Conservation (phyloP, 2,329 filamentous ascomycete species). For the Epichloe uncinata region DNA sequence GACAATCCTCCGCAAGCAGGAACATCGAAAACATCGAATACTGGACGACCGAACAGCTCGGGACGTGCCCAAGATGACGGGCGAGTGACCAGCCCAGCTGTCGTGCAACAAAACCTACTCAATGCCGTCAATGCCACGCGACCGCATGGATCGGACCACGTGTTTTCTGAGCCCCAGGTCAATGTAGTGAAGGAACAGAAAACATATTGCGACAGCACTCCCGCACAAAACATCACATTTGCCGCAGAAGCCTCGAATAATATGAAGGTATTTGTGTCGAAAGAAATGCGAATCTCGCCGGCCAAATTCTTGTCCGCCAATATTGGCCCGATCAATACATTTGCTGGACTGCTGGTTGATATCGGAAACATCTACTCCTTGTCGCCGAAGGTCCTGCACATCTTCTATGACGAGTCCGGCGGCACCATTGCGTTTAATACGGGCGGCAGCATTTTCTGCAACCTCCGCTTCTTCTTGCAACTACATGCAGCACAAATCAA, state of each 20-base stretch:
- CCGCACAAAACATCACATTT: constrained; percentile 59
- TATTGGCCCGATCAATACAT: constrained; percentile 49
- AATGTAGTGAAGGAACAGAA: constrained; percentile 67
- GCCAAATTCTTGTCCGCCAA: constrained; percentile 46
- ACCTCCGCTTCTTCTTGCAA: constrained; percentile 74
- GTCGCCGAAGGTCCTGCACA: constrained; percentile 55
- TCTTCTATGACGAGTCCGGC: constrained; percentile 72
- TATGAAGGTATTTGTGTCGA: constrained; percentile 61
- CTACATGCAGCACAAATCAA: constrained; percentile 48
- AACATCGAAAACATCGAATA: background rate
- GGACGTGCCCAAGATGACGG: constrained; percentile 27
- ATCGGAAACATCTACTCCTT: constrained; percentile 62
- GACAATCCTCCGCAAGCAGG: constrained; percentile 16
- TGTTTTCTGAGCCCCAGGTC: constrained; percentile 63
- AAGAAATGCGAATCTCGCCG: constrained; percentile 33
- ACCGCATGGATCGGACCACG: constrained; percentile 55
- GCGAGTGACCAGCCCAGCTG: constrained; percentile 44
- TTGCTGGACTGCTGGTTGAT: constrained; percentile 56
- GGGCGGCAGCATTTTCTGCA: constrained; percentile 82
- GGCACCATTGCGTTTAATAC: constrained; percentile 88
- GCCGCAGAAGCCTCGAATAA: constrained; percentile 56
- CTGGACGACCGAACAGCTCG: background rate
- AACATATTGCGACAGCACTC: constrained; percentile 72
- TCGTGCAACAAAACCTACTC: constrained; percentile 56
- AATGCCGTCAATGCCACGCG: constrained; percentile 70